Conservation (phyloP, 768 basidiomycete genomes). For the Naganishia kalamii region DNA sequence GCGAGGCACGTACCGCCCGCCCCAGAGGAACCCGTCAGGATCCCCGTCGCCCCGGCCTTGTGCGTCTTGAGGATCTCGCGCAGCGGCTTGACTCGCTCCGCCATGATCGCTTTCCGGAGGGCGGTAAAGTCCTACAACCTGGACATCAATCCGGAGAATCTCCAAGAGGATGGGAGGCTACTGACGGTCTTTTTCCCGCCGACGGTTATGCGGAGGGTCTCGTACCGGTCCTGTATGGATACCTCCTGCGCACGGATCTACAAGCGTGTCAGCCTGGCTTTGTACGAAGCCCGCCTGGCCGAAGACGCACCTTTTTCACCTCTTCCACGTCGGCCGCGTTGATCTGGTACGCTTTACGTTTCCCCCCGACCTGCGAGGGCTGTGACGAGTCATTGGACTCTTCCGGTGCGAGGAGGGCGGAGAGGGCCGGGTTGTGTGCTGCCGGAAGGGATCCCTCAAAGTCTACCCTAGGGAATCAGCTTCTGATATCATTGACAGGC, state of each 20-base stretch:
- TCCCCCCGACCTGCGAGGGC: conserved; percentile 47
- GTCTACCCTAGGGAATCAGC: conserved; percentile 21
- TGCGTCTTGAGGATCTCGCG: conserved; percentile 6
- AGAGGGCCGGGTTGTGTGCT: conserved; percentile 44
- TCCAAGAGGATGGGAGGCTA: not conserved
- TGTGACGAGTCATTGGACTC: conserved; percentile 19
- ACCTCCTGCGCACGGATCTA: conserved; percentile 47
- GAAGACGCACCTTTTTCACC: conserved; percentile 59
- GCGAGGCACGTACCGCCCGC: not conserved
- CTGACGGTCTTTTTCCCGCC: conserved; percentile 13
- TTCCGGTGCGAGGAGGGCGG: conserved; percentile 17
- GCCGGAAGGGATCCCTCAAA: conserved; percentile 43
- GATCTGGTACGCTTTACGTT: conserved; percentile 71
- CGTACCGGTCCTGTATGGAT: conserved; percentile 54
- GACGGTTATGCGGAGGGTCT: conserved; percentile 26
- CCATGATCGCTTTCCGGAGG: conserved; percentile 13
- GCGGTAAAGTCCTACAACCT: conserved; percentile 10
- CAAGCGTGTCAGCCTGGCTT: too few relatives aligned
- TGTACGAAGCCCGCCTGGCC: not conserved
- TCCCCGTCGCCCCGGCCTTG: conserved; percentile 8
- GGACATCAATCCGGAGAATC: too few relatives aligned
- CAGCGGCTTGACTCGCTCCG: conserved; percentile 19
- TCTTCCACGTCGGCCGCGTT: conserved; percentile 72
- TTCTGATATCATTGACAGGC: not conserved
- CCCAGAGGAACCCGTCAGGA: too few relatives aligned